Conservation (phyloP, 2,329 filamentous ascomycete genomes). For the Elsinoe australis region DNA sequence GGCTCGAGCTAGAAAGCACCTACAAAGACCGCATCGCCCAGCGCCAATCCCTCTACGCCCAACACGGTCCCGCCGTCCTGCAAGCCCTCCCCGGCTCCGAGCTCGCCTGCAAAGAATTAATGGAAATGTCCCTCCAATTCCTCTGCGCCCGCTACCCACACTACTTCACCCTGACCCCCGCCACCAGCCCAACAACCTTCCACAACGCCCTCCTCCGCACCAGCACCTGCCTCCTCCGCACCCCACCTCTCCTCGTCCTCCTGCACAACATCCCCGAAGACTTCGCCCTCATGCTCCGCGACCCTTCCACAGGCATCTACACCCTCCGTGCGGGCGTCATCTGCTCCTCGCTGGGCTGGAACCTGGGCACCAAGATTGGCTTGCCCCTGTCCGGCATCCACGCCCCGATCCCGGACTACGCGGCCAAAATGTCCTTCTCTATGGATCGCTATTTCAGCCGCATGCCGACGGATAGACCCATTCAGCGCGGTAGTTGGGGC, state of each 20-base stretch:
- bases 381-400: conserved; percentile 65
- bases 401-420: conserved; percentile 68
- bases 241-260: conserved; percentile 60
- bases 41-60: conserved; percentile 55
- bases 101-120: conserved; percentile 72
- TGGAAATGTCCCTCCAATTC: conserved; percentile 80
- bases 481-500: conserved; percentile 79
- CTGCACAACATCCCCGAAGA: conserved; percentile 77
- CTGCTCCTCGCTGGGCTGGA: conserved; percentile 76
- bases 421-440: conserved; percentile 78
- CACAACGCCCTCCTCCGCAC: conserved; percentile 62
- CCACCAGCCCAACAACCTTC: conserved; percentile 46
- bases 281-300: conserved; percentile 67
- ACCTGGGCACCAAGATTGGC: conserved; percentile 65
- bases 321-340: conserved; percentile 67
- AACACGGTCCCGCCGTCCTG: conserved; percentile 58
- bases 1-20: conserved; percentile 75
- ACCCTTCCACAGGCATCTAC: conserved; percentile 64
- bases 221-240: conserved; percentile 51
- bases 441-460: conserved; percentile 86
- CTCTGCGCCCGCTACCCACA: conserved; percentile 69
- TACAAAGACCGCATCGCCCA: conserved; percentile 62
- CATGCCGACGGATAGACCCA: conserved; percentile 64
- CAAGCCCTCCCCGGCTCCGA: conserved; percentile 66
- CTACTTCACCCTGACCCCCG: conserved; percentile 55